These are phyloP conservation scores for Malassezia sympodialis DNA, from an alignment of 1,284 basidiomycete genomes.

Conservation along the genomic window DNA sequence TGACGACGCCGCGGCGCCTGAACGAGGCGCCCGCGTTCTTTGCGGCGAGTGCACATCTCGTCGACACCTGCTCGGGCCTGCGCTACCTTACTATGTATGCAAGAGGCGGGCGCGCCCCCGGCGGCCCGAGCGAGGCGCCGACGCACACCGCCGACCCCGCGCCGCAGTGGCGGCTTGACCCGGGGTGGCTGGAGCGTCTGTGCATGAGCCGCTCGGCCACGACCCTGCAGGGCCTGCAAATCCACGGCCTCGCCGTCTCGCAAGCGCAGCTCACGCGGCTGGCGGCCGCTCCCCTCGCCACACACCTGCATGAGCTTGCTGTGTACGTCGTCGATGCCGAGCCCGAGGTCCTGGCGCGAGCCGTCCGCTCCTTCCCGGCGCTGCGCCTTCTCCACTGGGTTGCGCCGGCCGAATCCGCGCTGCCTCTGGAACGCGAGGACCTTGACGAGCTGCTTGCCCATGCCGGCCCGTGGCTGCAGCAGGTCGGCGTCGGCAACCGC, in stretches of 20 bases:
- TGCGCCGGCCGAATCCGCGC: slow-evolving; percentile 11
- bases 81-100: slow-evolving; percentile 8
- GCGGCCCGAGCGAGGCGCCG: not conserved
- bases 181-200: slow-evolving; percentile 21
- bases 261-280: slow-evolving; percentile 30
- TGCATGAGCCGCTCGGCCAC: slow-evolving; percentile 18
- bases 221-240: slow-evolving; percentile 24
- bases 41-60: not conserved
- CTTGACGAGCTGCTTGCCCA: not conserved
- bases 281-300: slow-evolving; percentile 16
- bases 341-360: not conserved
- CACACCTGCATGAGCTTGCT: slow-evolving; percentile 29
- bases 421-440: not conserved
- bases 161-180: not conserved
- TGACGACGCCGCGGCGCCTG: slow-evolving; percentile 28
- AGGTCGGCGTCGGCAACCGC: slow-evolving; percentile 41
- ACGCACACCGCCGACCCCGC: not conserved
- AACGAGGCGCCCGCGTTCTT: slow-evolving; percentile 7
- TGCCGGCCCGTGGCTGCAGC: slow-evolving; percentile 20
- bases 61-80: not conserved
- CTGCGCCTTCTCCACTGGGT: slow-evolving; percentile 33
- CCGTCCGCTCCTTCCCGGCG: slow-evolving; percentile 9
- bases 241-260: slow-evolving; percentile 35
- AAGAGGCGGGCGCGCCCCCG: slow-evolving; percentile 8
- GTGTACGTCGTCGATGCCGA: slow-evolving; percentile 40